Conservation (phyloP, 345 rosid genomes). For the Eucalyptus regnans region DNA sequence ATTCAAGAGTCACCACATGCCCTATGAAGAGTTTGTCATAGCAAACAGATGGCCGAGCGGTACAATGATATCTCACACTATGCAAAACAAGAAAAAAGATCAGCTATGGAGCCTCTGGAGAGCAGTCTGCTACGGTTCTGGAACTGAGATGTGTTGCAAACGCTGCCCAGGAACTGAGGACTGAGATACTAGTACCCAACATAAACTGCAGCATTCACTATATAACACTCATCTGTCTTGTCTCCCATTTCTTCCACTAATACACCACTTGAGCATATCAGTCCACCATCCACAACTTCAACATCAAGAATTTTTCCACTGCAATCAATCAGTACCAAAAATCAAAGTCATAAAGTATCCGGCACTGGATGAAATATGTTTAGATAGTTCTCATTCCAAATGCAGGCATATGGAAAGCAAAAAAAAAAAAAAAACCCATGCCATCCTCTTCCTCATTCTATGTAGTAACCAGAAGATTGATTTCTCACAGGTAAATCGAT, state of each 20-base stretch:
- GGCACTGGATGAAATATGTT: background rate
- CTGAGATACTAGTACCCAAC: slow-evolving; percentile 48
- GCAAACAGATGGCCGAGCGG: background rate
- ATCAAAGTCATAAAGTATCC: background rate
- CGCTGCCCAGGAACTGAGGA: background rate
- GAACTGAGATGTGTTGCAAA: background rate
- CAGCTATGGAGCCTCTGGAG: background rate
- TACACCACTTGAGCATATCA: slow-evolving; percentile 80
- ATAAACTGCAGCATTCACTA: slow-evolving; percentile 79
- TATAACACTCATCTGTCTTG: slow-evolving; percentile 77
- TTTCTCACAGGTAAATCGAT: background rate
- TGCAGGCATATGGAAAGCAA: background rate
- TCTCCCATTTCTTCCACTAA: slow-evolving; percentile 88
- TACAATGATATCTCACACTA: background rate
- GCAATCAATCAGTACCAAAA: background rate
- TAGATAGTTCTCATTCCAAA: background rate
- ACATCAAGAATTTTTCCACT: slow-evolving; percentile 58
- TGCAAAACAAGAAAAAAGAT: background rate
- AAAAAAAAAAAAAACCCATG: background rate
- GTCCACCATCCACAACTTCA: slow-evolving; percentile 82
- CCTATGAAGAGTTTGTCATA: background rate
- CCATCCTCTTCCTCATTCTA: background rate
- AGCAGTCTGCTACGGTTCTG: background rate
- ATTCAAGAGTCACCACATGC: background rate
- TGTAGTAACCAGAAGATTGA: background rate